Evolutionary conservation across 495 filamentous ascomycete genomes (phyloP).

Genomic region (Diplogelasinospora grovesii): DNA sequence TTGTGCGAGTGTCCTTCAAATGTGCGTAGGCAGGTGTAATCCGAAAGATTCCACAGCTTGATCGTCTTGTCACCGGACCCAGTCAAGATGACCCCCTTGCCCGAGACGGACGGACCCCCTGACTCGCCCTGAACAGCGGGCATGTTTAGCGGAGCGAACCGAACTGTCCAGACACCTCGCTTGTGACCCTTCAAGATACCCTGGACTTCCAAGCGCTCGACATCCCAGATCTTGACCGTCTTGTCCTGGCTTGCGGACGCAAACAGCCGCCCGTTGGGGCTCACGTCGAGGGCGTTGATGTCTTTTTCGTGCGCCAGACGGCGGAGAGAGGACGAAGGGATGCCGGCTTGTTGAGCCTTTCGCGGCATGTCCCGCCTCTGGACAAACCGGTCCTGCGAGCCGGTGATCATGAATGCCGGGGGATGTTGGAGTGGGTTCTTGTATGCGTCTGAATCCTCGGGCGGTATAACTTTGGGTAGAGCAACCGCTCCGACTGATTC

Average conservation of each 20-base stretch:
- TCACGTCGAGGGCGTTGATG: constrained; percentile 89
- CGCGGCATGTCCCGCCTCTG: constrained; percentile 76
- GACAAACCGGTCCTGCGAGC: constrained; percentile 89
- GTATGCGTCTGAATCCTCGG: constrained; percentile 54
- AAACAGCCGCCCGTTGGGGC: constrained; percentile 62
- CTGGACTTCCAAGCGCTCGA: constrained; percentile 76
- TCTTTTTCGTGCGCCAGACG: constrained; percentile 97
- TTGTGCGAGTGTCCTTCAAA: constrained; percentile 96
- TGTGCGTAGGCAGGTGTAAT: constrained; percentile 88
- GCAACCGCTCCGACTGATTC: constrained; percentile 92
- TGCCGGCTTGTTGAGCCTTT: constrained; percentile 35
- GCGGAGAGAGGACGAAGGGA: constrained; percentile 54
- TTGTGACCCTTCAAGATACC: constrained; percentile 88
- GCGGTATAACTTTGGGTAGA: constrained; percentile 62
- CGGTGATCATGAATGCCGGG: constrained; percentile 78
- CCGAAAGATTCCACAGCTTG: constrained; percentile 87
- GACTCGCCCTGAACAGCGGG: constrained; percentile 65
- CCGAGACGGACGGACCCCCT: constrained; percentile 53
- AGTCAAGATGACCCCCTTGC: constrained; percentile 73
- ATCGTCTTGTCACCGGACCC: constrained; percentile 93
- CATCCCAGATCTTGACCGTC: constrained; percentile 92
- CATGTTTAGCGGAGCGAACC: constrained; percentile 73
- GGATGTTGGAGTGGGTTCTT: constrained; percentile 67
- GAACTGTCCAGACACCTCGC: constrained; percentile 90
- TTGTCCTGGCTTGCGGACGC: constrained; percentile 95